phyloP scores from a whole-genome alignment of 2,329 filamentous ascomycete species.

The Fusarium sp. region DNA sequence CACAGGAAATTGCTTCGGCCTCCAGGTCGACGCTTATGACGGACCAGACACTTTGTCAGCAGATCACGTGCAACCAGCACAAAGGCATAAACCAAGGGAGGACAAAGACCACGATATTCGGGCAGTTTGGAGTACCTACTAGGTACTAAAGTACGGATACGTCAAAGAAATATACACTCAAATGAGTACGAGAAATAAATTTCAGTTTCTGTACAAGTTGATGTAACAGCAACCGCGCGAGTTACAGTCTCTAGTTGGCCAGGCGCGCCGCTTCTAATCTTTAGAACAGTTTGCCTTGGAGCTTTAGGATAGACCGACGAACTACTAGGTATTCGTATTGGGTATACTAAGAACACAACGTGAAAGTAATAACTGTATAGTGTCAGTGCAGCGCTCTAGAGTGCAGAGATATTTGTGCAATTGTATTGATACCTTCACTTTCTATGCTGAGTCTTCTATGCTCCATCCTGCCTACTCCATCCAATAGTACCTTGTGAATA shows the following conservation, averaged over 20 bases:
- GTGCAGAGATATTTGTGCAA: background rate
- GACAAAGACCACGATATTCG: background rate
- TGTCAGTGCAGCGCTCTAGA: background rate
- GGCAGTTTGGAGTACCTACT: background rate
- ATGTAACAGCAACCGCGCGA: background rate
- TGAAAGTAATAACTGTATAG: background rate
- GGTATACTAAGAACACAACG: background rate
- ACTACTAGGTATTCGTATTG: background rate
- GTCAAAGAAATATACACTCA: background rate
- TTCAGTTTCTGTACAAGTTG: background rate
- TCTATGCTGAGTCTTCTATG: background rate
- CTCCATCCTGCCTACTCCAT: background rate
- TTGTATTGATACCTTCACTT: background rate
- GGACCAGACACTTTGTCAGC: constrained; percentile 27
- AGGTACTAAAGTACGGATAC: background rate
- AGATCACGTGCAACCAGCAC: constrained; percentile 22
- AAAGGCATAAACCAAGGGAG: background rate
- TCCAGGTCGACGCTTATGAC: constrained; percentile 10
- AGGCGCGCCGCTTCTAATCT: background rate
- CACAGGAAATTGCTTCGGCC: constrained; percentile 29
- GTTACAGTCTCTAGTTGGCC: background rate
- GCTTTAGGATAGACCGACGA: background rate
- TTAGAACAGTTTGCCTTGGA: background rate
- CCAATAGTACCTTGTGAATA: background rate
- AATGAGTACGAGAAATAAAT: background rate